phyloP scores from a whole-genome alignment of 495 filamentous ascomycete genomes.

The Aspergillus olivimuriae region DNA sequence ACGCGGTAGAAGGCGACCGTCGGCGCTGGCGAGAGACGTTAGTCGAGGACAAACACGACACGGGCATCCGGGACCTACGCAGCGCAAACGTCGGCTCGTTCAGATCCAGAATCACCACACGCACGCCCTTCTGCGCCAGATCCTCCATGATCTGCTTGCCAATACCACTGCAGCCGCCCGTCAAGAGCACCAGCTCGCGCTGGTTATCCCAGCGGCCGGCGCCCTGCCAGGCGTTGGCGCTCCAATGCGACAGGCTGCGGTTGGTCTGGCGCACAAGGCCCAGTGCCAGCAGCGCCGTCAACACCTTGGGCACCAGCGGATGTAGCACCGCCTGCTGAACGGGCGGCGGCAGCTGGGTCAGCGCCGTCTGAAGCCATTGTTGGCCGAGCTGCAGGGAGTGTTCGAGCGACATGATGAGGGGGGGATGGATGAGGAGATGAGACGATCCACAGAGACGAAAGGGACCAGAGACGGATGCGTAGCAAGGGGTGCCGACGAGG shows the following conservation, averaged over 20 bases:
- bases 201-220: constrained; percentile 34
- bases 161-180: constrained; percentile 53
- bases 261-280: constrained; percentile 37
- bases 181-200: constrained; percentile 51
- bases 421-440: background rate
- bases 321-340: constrained; percentile 22
- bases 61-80: constrained; percentile 13
- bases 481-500: no score
- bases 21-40: constrained; percentile 16
- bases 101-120: constrained; percentile 48
- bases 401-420: constrained; percentile 18
- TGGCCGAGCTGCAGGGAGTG: constrained; percentile 18
- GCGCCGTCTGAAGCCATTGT: constrained; percentile 23
- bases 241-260: constrained; percentile 31
- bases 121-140: constrained; percentile 40
- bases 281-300: constrained; percentile 25
- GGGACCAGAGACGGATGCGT: no score
- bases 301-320: constrained; percentile 24
- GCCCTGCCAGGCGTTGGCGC: constrained; percentile 44
- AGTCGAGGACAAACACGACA: no score
- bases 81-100: constrained; percentile 28
- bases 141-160: constrained; percentile 44
- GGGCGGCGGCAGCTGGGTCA: constrained; percentile 22
- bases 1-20: constrained; percentile 42
- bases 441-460: background rate